Percentiles rank a stretch among this genome's conserved stretches.
Conservation (phyloP, 768 basidiomycete species). For the Amylocystis lapponica region DNA sequence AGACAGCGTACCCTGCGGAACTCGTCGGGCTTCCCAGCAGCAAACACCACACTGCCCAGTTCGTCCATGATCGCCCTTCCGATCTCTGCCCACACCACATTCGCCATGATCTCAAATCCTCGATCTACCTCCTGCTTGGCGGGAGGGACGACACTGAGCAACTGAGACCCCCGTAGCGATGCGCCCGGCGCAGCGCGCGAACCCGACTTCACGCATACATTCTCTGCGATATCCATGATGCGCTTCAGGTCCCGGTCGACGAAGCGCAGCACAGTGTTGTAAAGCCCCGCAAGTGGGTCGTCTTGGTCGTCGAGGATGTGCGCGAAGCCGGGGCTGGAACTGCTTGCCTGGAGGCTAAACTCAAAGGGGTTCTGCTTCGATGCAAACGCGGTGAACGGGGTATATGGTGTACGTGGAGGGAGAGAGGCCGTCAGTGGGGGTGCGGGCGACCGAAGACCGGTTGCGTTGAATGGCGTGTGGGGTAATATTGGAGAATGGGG, state of each 20-base stretch:
- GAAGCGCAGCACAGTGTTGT: slow-evolving; percentile 78
- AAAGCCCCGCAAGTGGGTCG: slow-evolving; percentile 68
- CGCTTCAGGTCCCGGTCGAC: slow-evolving; percentile 67
- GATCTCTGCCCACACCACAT: slow-evolving; percentile 86
- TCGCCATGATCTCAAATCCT: slow-evolving; percentile 80
- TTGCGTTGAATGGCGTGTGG: slow-evolving; percentile 64
- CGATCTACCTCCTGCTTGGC: slow-evolving; percentile 4
- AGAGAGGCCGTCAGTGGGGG: slow-evolving; percentile 39
- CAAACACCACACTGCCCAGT: slow-evolving; percentile 76
- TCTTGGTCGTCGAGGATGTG: slow-evolving; percentile 61
- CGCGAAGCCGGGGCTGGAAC: slow-evolving; percentile 26
- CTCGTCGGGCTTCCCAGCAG: slow-evolving; percentile 87
- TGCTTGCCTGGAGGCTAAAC: slow-evolving; percentile 21
- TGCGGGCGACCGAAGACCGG: slow-evolving; percentile 17
- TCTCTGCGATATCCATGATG: slow-evolving; percentile 76
- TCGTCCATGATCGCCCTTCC: slow-evolving; percentile 78
- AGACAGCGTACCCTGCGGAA: slow-evolving; percentile 74
- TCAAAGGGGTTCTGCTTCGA: slow-evolving; percentile 36
- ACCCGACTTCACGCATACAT: slow-evolving; percentile 45
- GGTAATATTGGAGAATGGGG: slow-evolving; percentile 75
- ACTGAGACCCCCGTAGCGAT: no score
- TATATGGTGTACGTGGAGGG: slow-evolving; percentile 51
- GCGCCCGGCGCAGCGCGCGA: slow-evolving; percentile 12
- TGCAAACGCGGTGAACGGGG: slow-evolving; percentile 43
- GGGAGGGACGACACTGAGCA: no score